Evolutionary conservation across 305 asterid genomes (phyloP), one percentile per base, ranked within the genome.

Genomic region (Fraxinus baroniana): DNA sequence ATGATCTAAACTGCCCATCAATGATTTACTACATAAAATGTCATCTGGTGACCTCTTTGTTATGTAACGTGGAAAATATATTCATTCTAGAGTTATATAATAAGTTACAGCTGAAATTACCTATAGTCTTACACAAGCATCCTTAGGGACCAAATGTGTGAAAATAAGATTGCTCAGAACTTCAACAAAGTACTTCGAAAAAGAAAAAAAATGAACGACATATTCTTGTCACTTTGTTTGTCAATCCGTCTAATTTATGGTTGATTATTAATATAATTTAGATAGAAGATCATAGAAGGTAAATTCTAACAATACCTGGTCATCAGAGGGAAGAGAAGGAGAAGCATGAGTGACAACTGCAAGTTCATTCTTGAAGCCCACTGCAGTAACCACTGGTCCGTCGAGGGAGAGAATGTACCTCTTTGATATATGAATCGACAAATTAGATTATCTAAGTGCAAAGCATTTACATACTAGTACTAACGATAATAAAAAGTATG

Each of bases 331-430:
- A 85, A 97, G 94, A 80, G 97, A 75, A 82, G 97, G 91, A 78
- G 98, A 92, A 77, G 87, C 84, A 87, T 94, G 99, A 52, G 94
- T 91, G 85, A 97, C 93, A 85, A 97, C 87, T 46, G 95, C 98
- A 85, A 97, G 94, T 87, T 91, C 94, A 89, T 97, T 97, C 88
- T 89, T 90, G 86, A 83, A 85, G 82, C 99, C 99, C 74, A 88
- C 94, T 81, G 96, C 97, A 62, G 98, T 90, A 77, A 97, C 99
- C 86, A 93, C 98, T 57, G 98, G 96, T 81, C 99, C 99, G 82
- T 92, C 96, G 71, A 97, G 98, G 76, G 97, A 93, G 83, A 94
- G 86, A 78, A 93, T 81, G 83, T 85, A 68, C 83, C 89, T 92
- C 99, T 97, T 70, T 22, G 89, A 66, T 39, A 82, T 24, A 83